Conservation (phyloP, 805 yeast genomes). For the Sungouiella thailandica region DNA sequence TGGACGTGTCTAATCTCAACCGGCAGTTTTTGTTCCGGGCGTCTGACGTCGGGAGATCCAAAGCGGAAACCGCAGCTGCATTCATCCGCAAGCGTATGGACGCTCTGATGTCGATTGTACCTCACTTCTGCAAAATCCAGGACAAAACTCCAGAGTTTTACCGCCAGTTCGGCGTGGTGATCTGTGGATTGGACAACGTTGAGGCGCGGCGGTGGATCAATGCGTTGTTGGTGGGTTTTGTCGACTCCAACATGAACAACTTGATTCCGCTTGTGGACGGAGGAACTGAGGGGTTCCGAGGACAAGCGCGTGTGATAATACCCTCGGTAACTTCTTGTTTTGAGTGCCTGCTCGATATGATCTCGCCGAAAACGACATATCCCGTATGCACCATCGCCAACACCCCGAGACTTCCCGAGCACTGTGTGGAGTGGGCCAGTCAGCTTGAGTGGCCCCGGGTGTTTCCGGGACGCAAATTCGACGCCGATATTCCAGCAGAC, state of each 20-base stretch:
- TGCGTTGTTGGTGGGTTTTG: constrained; percentile 56
- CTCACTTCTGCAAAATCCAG: constrained; percentile 60
- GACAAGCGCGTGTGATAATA: constrained; percentile 81
- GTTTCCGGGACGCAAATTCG: constrained; percentile 46
- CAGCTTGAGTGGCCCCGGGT: constrained; percentile 65
- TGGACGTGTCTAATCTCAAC: constrained; percentile 70
- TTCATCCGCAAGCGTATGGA: constrained; percentile 47
- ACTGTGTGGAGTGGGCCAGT: constrained; percentile 88
- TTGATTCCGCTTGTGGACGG: constrained; percentile 70
- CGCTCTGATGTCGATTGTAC: constrained; percentile 37
- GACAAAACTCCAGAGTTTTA: constrained; percentile 60
- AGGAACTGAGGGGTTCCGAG: constrained; percentile 92
- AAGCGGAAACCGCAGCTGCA: constrained; percentile 61
- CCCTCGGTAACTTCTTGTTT: constrained; percentile 88
- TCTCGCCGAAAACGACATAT: constrained; percentile 59
- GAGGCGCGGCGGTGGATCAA: constrained; percentile 93
- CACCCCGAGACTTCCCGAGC: constrained; percentile 91
- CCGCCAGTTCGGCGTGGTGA: constrained; percentile 60
- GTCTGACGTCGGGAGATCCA: constrained; percentile 58
- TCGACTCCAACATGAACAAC: constrained; percentile 37
- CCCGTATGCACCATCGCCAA: constrained; percentile 94
- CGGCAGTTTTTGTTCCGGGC: constrained; percentile 68
- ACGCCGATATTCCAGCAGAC: constrained; percentile 65
- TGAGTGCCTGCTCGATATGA: constrained; percentile 81
- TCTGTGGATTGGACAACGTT: constrained; percentile 86